These are phyloP conservation scores for Serendipita vermifera DNA, from an alignment of 768 basidiomycete species.

Conservation along the genomic window DNA sequence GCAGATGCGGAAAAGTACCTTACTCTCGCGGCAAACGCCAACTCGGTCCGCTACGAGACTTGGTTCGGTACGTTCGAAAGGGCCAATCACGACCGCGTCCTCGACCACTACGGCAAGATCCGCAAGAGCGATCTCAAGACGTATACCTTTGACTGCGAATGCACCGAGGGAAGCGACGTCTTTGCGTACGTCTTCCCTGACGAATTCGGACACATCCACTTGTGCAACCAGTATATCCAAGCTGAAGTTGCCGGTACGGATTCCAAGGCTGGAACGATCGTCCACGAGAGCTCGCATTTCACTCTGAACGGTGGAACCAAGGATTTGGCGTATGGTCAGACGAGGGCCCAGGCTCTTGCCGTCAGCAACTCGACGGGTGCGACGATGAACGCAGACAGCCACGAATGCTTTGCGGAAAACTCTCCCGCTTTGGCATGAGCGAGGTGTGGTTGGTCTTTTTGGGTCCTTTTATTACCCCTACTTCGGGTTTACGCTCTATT, in stretches of 20 bases:
- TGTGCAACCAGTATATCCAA: neutral
- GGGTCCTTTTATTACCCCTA: too few species aligned
- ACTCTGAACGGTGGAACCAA: neutral
- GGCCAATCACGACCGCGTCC: conserved; percentile 27
- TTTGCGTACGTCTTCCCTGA: conserved; percentile 14
- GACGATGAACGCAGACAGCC: conserved; percentile 2
- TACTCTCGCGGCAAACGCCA: too few species aligned
- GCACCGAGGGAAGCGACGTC: conserved; percentile 11
- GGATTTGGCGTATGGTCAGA: conserved; percentile 6
- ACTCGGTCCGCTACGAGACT: conserved; percentile 36
- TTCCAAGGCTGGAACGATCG: conserved; percentile 14
- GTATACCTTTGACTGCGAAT: conserved; percentile 14
- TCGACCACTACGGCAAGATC: conserved; percentile 30
- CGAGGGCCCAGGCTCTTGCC: neutral
- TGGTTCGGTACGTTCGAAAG: conserved; percentile 39
- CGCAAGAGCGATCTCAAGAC: conserved; percentile 18
- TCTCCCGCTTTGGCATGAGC: conserved; percentile 1
- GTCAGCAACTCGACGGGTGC: neutral
- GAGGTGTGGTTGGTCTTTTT: too few species aligned
- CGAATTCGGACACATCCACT: conserved; percentile 8
- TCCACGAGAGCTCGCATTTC: conserved; percentile 14
- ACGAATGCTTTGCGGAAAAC: conserved; percentile 11
- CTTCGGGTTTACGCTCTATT: too few species aligned
- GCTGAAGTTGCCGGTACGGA: conserved; percentile 12
- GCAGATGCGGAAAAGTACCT: too few species aligned